Conservation (phyloP, 257 asterid genomes). For the Pogostemon cablin region DNA sequence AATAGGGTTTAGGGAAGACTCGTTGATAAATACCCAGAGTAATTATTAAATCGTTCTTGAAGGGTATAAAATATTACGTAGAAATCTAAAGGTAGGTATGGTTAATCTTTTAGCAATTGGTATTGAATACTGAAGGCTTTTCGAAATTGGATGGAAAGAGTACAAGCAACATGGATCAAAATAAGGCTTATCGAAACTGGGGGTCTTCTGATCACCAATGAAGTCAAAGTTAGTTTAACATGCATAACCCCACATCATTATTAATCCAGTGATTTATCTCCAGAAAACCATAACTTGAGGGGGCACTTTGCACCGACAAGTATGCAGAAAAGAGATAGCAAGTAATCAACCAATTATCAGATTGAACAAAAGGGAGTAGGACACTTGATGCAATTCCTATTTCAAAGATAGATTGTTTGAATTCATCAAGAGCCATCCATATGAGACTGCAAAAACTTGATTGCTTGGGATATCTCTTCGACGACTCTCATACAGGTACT, state of each 20-base stretch:
- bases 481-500: constrained; percentile 41
- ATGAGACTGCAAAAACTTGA: neutral
- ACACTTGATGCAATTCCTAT: neutral
- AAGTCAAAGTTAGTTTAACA: neutral
- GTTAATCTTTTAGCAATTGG: too few relatives aligned
- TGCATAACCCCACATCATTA: neutral
- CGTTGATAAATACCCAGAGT: too few relatives aligned
- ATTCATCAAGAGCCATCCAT: neutral
- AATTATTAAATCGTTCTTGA: too few relatives aligned
- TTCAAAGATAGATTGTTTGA: constrained; percentile 7
- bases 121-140: too few relatives aligned
- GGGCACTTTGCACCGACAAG: neutral
- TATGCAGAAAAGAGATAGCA: neutral
- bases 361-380: neutral
- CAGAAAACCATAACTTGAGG: neutral
- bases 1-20: too few relatives aligned
- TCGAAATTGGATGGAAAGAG: neutral
- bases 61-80: too few relatives aligned
- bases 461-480: constrained; percentile 2
- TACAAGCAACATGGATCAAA: neutral
- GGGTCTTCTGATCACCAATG: neutral
- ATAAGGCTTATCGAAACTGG: neutral
- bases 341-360: neutral
- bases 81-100: too few relatives aligned
- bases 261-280: neutral